Percentiles rank a stretch among this genome's conserved stretches.
Evolutionary conservation across 1,284 basidiomycete genomes (phyloP).

Genomic region (Irpex lacteus): DNA sequence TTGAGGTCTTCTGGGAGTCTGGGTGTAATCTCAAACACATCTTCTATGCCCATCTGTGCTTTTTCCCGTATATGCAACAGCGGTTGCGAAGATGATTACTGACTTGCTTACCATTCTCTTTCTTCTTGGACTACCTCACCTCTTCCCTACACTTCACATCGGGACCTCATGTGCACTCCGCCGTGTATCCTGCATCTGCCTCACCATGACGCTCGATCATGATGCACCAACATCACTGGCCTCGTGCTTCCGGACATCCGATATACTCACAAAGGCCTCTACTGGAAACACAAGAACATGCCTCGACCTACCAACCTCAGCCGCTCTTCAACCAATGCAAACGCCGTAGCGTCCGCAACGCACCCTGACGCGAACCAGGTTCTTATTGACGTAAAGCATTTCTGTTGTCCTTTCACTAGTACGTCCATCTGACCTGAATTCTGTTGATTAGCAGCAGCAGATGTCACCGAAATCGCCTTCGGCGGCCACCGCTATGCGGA

Average conservation of each 20-base stretch:
- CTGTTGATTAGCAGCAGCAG: conserved; percentile 16
- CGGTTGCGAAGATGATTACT: conserved; percentile 17
- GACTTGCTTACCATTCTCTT: conserved; percentile 15
- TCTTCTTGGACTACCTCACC: conserved; percentile 8
- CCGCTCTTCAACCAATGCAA: conserved; percentile 23
- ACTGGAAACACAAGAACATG: conserved; percentile 35
- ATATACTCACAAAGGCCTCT: conserved; percentile 27
- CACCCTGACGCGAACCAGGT: conserved; percentile 27
- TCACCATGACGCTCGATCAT: background rate
- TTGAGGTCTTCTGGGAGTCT: conserved; percentile 2
- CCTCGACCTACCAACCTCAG: conserved; percentile 34
- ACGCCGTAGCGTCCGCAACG: conserved; percentile 24
- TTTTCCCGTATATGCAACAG: background rate
- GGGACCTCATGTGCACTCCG: conserved; percentile 23
- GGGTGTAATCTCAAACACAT: conserved; percentile 3
- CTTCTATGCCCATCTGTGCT: background rate
- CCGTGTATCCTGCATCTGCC: conserved; percentile 18
- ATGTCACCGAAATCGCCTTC: conserved; percentile 29
- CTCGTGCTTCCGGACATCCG: conserved; percentile 7
- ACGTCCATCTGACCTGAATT: background rate
- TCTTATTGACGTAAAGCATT: conserved; percentile 12
- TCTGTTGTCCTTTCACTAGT: background rate
- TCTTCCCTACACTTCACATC: conserved; percentile 11
- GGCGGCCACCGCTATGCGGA: conserved; percentile 6
- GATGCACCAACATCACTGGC: conserved; percentile 9